Conservation (phyloP, 2,329 filamentous ascomycete species). For the Fonsecaea pugnacius region DNA sequence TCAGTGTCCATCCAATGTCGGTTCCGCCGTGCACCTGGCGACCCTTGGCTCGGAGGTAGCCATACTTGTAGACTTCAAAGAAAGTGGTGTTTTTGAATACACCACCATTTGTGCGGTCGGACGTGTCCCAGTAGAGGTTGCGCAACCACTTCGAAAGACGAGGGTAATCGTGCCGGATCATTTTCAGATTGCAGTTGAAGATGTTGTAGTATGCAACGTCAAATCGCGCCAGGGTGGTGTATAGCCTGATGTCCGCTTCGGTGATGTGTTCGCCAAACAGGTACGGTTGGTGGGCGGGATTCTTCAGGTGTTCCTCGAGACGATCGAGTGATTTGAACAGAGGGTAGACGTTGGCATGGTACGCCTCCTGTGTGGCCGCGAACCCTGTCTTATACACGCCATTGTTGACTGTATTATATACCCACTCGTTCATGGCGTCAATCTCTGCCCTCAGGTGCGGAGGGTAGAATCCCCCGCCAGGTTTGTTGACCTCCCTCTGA, state of each 20-base stretch:
- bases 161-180: constrained; percentile 65
- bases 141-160: constrained; percentile 53
- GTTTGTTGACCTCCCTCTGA: constrained; percentile 57
- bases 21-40: constrained; percentile 28
- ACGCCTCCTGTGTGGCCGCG: constrained; percentile 75
- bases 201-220: constrained; percentile 78
- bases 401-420: constrained; percentile 66
- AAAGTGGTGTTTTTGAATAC: constrained; percentile 52
- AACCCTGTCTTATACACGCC: constrained; percentile 69
- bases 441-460: constrained; percentile 64
- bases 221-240: constrained; percentile 69
- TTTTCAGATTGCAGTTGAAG: constrained; percentile 73
- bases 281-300: constrained; percentile 61
- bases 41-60: constrained; percentile 32
- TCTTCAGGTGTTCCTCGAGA: constrained; percentile 68
- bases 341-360: constrained; percentile 69
- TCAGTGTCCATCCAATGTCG: constrained; percentile 24
- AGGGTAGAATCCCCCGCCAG: constrained; percentile 61
- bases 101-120: constrained; percentile 46
- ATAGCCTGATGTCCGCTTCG: constrained; percentile 76
- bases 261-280: constrained; percentile 75
- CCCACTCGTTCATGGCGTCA: constrained; percentile 76
- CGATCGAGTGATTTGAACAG: constrained; percentile 76
- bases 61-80: constrained; percentile 44
- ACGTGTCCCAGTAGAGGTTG: constrained; percentile 53